Percentiles rank a stretch among this genome's conserved stretches.
Evolutionary conservation across 768 basidiomycete species (phyloP).

Genomic region (Lentinula guzmanii): DNA sequence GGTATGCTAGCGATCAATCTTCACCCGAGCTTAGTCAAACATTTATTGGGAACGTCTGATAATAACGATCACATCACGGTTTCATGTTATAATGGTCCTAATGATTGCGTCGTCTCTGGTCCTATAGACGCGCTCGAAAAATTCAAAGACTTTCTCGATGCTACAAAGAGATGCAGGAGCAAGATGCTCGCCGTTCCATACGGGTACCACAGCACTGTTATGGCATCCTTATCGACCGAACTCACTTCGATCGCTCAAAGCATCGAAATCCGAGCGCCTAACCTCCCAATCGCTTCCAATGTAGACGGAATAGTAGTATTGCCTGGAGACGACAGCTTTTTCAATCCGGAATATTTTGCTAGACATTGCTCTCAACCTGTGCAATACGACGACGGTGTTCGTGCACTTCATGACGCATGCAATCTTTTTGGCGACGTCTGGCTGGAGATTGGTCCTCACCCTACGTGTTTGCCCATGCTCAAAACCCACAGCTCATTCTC

Average conservation of each 20-base stretch:
- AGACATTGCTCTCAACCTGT: slow-evolving; percentile 57
- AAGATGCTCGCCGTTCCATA: slow-evolving; percentile 47
- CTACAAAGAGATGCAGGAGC: slow-evolving; percentile 27
- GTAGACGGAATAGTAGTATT: slow-evolving; percentile 47
- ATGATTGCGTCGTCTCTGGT: slow-evolving; percentile 57
- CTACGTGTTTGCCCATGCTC: slow-evolving; percentile 52
- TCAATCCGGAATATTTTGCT: slow-evolving; percentile 47
- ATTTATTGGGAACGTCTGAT: slow-evolving; percentile 24
- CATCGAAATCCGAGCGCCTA: slow-evolving; percentile 37
- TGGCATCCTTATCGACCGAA: slow-evolving; percentile 50
- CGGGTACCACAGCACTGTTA: slow-evolving; percentile 63
- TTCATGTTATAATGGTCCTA: slow-evolving; percentile 58
- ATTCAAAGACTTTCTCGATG: slow-evolving; percentile 37
- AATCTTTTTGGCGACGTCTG: slow-evolving; percentile 35
- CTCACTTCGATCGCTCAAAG: slow-evolving; percentile 33
- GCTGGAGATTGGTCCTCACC: slow-evolving; percentile 67
- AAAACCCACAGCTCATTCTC: slow-evolving; percentile 30
- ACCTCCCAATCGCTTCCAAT: slow-evolving; percentile 58
- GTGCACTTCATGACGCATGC: slow-evolving; percentile 25
- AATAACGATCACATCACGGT: slow-evolving; percentile 33
- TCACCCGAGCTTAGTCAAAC: slow-evolving; percentile 24
- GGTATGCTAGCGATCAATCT: slow-evolving; percentile 60
- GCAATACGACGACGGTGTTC: slow-evolving; percentile 45
- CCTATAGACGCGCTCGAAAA: slow-evolving; percentile 33
- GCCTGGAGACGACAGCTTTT: slow-evolving; percentile 44